Percentiles rank a stretch among this genome's conserved stretches.
These are phyloP conservation scores for Talaromyces funiculosus DNA, from an alignment of 2,329 filamentous ascomycete species.

Conservation along the genomic window DNA sequence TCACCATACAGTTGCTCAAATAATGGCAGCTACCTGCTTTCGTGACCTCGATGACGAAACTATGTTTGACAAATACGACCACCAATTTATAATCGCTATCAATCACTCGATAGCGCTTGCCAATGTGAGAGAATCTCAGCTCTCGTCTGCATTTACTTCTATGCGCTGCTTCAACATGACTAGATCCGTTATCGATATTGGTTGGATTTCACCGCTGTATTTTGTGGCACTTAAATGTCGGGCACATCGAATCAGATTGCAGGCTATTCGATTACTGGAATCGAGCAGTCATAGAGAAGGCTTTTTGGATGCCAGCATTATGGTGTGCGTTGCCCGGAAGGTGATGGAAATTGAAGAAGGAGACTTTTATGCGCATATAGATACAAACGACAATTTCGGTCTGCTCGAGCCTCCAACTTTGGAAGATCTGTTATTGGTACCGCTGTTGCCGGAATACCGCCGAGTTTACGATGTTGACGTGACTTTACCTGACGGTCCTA, in stretches of 20 bases:
- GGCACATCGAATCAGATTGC: background rate
- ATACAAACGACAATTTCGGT: background rate
- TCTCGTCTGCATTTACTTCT: background rate
- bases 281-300: background rate
- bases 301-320: background rate
- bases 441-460: background rate
- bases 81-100: background rate
- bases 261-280: conserved; percentile 3
- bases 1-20: background rate
- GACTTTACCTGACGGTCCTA: background rate
- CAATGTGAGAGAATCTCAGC: background rate
- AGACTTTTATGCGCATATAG: background rate
- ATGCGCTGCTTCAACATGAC: background rate
- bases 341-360: conserved; percentile 5
- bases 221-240: background rate
- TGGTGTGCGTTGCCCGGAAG: background rate
- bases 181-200: background rate
- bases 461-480: background rate
- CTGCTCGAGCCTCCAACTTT: background rate
- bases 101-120: background rate
- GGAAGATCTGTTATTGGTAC: background rate
- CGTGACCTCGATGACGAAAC: background rate
- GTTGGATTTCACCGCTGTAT: conserved; percentile 5
- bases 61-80: background rate
- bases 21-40: background rate